phyloP scores from a whole-genome alignment of 352 stramenopile genomes.

The Globisporangium spiculum region DNA sequence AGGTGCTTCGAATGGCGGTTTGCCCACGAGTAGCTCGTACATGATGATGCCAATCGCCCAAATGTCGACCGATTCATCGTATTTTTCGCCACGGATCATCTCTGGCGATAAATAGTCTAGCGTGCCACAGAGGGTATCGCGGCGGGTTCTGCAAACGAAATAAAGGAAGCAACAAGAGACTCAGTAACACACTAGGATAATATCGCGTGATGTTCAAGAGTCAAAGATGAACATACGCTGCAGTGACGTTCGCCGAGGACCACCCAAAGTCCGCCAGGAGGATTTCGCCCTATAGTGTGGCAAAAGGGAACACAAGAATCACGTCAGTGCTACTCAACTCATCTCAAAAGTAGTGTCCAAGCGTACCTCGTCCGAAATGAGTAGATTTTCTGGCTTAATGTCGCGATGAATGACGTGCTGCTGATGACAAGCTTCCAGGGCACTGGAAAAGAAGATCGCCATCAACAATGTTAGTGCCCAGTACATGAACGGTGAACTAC shows the following conservation, averaged over 20 bases:
- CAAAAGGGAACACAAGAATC: neutral
- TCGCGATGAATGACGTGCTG: conserved; percentile 92
- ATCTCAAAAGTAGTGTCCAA: neutral
- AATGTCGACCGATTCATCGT: conserved; percentile 98
- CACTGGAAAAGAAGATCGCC: conserved; percentile 19
- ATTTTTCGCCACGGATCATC: conserved; percentile 98
- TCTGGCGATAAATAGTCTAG: conserved; percentile 99
- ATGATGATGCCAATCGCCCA: conserved; percentile 99
- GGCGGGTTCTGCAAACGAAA: conserved; percentile 51
- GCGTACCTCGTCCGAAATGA: conserved; percentile 68
- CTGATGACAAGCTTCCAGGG: conserved; percentile 67
- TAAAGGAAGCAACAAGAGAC: neutral
- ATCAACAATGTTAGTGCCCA: neutral
- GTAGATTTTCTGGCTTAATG: conserved; percentile 96
- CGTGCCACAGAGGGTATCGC: conserved; percentile 98
- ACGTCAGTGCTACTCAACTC: neutral
- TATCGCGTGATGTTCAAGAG: neutral
- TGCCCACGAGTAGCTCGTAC: conserved; percentile 97
- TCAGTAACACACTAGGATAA: neutral
- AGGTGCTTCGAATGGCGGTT: conserved; percentile 96
- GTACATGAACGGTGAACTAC: no score
- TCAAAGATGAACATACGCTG: conserved; percentile 39
- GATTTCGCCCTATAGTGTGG: conserved; percentile 77
- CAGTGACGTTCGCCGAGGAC: conserved; percentile 88
- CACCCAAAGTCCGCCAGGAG: conserved; percentile 99